These are phyloP conservation scores for Chaetothyriales sp. DNA, from an alignment of 2,329 filamentous ascomycete species.

Conservation along the genomic window DNA sequence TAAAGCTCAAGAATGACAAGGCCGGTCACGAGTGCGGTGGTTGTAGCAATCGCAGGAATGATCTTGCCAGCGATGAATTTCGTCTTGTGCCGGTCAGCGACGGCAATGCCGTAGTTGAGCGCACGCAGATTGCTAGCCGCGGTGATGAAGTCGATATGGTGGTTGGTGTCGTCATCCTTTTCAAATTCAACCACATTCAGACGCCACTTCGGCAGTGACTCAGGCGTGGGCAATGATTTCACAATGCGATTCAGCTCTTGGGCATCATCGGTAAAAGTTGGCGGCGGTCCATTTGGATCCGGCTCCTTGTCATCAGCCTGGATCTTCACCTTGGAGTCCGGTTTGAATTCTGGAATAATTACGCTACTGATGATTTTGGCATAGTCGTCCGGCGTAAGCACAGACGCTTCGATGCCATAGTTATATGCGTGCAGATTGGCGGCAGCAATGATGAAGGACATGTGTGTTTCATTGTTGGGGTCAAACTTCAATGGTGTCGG, in stretches of 20 bases:
- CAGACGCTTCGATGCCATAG: constrained; percentile 85
- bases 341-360: constrained; percentile 89
- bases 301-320: constrained; percentile 92
- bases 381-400: constrained; percentile 57
- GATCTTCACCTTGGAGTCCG: constrained; percentile 84
- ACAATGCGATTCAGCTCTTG: constrained; percentile 63
- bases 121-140: constrained; percentile 92
- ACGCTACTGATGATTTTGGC: constrained; percentile 72
- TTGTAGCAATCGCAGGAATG: constrained; percentile 95
- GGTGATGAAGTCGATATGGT: constrained; percentile 98
- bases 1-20: constrained; percentile 84
- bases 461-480: constrained; percentile 67
- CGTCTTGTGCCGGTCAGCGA: constrained; percentile 89
- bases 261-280: constrained; percentile 51
- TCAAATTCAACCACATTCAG: constrained; percentile 89
- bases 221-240: constrained; percentile 60
- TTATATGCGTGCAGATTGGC: constrained; percentile 95
- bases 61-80: constrained; percentile 99
- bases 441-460: constrained; percentile 72
- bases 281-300: constrained; percentile 61
- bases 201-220: constrained; percentile 73
- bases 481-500: constrained; percentile 87
- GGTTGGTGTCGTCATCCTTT: constrained; percentile 95
- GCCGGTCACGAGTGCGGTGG: constrained; percentile 87
- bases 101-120: constrained; percentile 93